Percentiles rank a stretch among this genome's conserved stretches.
These are phyloP conservation scores for Phytopythium litorale DNA, from an alignment of 352 stramenopile species.

Conservation along the genomic window DNA sequence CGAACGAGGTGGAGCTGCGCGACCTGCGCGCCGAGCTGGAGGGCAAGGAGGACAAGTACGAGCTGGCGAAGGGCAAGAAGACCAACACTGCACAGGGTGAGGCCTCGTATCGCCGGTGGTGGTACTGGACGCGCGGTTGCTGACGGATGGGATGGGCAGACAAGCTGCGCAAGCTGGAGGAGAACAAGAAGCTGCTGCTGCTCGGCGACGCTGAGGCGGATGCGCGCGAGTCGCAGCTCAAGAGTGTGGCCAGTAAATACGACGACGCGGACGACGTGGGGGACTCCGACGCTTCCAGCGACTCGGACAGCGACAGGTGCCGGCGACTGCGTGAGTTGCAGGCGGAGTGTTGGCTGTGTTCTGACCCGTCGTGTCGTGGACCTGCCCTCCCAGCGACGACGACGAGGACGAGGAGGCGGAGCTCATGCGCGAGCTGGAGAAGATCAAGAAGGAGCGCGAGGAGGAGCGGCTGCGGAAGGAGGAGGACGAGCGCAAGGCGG, in stretches of 20 bases:
- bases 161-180: slow-evolving; percentile 63
- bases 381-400: slow-evolving; percentile 32
- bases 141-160: slow-evolving; percentile 26
- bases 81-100: slow-evolving; percentile 78
- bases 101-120: background rate
- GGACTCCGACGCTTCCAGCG: slow-evolving; percentile 56
- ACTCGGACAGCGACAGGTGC: slow-evolving; percentile 74
- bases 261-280: slow-evolving; percentile 88
- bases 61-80: slow-evolving; percentile 69
- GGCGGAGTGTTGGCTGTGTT: background rate
- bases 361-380: background rate
- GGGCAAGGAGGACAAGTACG: slow-evolving; percentile 67
- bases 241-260: slow-evolving; percentile 87
- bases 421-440: slow-evolving; percentile 96
- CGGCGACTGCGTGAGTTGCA: background rate
- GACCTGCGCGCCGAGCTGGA: slow-evolving; percentile 77
- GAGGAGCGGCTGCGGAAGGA: slow-evolving; percentile 89
- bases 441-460: slow-evolving; percentile 97
- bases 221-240: slow-evolving; percentile 79
- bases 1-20: slow-evolving; percentile 69
- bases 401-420: slow-evolving; percentile 97
- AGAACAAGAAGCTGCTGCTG: slow-evolving; percentile 82
- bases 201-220: slow-evolving; percentile 70
- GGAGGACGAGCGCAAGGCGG: slow-evolving; percentile 72
- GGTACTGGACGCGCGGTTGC: background rate